Evolutionary conservation across 225 moss, liverwort and hornwort genomes (phyloP).

Genomic region (Physcomitrium patens): DNA sequence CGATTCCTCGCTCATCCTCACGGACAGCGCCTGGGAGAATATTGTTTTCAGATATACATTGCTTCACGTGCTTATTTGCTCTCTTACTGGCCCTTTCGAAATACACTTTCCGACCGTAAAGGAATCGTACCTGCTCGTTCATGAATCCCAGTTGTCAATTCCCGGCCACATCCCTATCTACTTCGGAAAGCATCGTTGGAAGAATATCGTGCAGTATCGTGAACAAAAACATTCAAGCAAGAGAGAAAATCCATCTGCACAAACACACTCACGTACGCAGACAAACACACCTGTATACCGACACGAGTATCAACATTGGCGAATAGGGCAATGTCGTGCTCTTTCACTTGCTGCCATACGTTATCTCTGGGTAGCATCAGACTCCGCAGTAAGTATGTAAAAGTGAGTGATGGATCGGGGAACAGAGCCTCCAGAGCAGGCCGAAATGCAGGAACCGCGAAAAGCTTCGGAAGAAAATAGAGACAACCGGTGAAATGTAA

Average conservation of each 20-base stretch:
- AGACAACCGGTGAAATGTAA: conserved; percentile 61
- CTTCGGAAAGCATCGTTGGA: neutral
- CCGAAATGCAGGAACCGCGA: conserved; percentile 64
- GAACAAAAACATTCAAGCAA: neutral
- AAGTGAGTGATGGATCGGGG: conserved; percentile 54
- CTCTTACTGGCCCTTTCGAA: conserved; percentile 49
- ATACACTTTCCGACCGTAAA: conserved; percentile 46
- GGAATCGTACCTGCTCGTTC: conserved; percentile 44
- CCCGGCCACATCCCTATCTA: neutral
- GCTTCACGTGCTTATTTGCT: conserved; percentile 54
- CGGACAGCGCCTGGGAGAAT: conserved; percentile 45
- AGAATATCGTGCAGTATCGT: neutral
- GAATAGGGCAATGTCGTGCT: conserved; percentile 48
- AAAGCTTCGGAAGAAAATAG: conserved; percentile 72
- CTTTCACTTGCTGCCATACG: conserved; percentile 58
- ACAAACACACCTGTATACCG: conserved; percentile 55
- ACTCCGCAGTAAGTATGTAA: conserved; percentile 61
- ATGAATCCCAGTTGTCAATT: conserved; percentile 14
- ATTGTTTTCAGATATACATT: conserved; percentile 38
- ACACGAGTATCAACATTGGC: conserved; percentile 45
- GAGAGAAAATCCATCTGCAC: neutral
- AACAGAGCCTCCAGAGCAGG: conserved; percentile 67
- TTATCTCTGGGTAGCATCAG: conserved; percentile 55
- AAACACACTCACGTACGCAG: too few species aligned
- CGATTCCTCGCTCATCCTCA: neutral